Evolutionary conservation across 169 alveolate genomes (phyloP).

Genomic region (Plasmodium gallinaceum): DNA sequence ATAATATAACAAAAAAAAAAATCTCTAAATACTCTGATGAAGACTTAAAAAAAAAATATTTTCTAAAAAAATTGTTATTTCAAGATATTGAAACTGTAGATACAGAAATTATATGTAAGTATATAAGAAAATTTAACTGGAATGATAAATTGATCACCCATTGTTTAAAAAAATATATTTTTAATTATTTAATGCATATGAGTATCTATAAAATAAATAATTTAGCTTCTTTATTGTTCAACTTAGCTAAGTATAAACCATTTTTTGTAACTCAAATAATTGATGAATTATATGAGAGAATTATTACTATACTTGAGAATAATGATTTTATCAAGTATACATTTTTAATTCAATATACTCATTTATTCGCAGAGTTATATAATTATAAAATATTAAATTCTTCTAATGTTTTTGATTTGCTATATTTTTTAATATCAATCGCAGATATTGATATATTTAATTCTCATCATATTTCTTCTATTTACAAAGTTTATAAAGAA

Average conservation of each 20-base stretch:
- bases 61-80: slow-evolving; percentile 45
- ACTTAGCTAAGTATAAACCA: slow-evolving; percentile 52
- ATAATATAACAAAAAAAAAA: slow-evolving; percentile 29
- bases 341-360: slow-evolving; percentile 46
- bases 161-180: slow-evolving; percentile 44
- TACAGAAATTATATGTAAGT: slow-evolving; percentile 13
- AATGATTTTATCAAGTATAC: slow-evolving; percentile 34
- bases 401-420: slow-evolving; percentile 38
- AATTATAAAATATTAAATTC: slow-evolving; percentile 30
- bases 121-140: slow-evolving; percentile 65
- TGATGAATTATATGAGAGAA: slow-evolving; percentile 61
- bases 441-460: slow-evolving; percentile 34
- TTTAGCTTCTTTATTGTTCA: slow-evolving; percentile 43
- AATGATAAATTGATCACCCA: slow-evolving; percentile 16
- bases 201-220: slow-evolving; percentile 49
- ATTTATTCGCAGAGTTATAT: slow-evolving; percentile 44
- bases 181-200: slow-evolving; percentile 46
- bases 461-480: slow-evolving; percentile 14
- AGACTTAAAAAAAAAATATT: slow-evolving; percentile 42
- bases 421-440: slow-evolving; percentile 46
- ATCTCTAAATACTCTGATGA: slow-evolving; percentile 8
- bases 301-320: slow-evolving; percentile 17
- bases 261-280: slow-evolving; percentile 58
- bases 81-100: slow-evolving; percentile 17
- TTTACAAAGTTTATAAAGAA: slow-evolving; percentile 20